phyloP scores from a whole-genome alignment of 805 yeast genomes.

The Candida boidinii region DNA sequence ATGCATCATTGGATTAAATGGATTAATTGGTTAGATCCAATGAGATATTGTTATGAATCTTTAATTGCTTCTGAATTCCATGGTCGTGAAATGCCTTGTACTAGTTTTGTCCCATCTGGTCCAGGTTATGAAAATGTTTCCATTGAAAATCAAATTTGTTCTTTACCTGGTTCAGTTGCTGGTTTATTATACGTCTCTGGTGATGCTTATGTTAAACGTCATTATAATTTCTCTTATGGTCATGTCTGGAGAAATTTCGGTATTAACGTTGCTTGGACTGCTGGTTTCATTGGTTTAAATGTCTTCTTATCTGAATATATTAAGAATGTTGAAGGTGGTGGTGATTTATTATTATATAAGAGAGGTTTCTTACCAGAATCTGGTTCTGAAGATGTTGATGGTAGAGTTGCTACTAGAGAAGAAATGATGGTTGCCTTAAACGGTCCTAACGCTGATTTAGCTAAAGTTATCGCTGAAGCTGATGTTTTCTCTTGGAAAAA shows the following conservation, averaged over 20 bases:
- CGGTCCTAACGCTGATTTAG: slow-evolving; percentile 16
- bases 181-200: slow-evolving; percentile 21
- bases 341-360: slow-evolving; percentile 30
- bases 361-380: slow-evolving; percentile 30
- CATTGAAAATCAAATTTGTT: slow-evolving; percentile 36
- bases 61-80: slow-evolving; percentile 51
- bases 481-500: slow-evolving; percentile 59
- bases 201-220: slow-evolving; percentile 25
- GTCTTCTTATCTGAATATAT: slow-evolving; percentile 19
- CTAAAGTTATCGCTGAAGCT: slow-evolving; percentile 11
- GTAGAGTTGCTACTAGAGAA: slow-evolving; percentile 23
- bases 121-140: slow-evolving; percentile 39
- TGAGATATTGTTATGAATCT: slow-evolving; percentile 40
- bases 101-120: slow-evolving; percentile 44
- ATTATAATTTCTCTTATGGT: slow-evolving; percentile 27
- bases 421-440: slow-evolving; percentile 20
- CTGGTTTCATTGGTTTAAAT: slow-evolving; percentile 16
- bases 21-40: slow-evolving; percentile 40
- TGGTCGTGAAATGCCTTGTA: slow-evolving; percentile 43
- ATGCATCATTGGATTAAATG: slow-evolving; percentile 57
- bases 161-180: slow-evolving; percentile 36
- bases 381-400: slow-evolving; percentile 31
- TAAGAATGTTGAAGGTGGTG: slow-evolving; percentile 15
- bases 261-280: slow-evolving; percentile 38
- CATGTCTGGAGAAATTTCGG: slow-evolving; percentile 43